A percentile compares a stretch with the other conserved stretches of the same genome.
Evolutionary conservation across 2,329 filamentous ascomycete genomes (phyloP).

Genomic region (Fusarium sp.): DNA sequence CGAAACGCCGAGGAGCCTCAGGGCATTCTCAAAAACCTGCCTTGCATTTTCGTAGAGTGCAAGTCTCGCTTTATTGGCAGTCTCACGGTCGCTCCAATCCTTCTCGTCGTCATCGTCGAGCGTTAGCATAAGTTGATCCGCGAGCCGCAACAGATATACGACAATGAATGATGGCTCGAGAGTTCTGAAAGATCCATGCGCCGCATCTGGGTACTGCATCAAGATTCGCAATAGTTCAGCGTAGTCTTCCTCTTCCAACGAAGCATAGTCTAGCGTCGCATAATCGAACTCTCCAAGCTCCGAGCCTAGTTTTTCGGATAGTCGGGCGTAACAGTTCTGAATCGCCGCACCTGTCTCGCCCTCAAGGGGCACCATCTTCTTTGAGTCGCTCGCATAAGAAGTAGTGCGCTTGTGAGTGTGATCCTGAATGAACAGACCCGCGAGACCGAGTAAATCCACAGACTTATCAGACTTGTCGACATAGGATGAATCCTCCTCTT

Average conservation of each 20-base stretch:
- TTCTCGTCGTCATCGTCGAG: constrained; percentile 68
- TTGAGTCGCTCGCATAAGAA: constrained; percentile 40
- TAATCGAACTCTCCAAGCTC: constrained; percentile 28
- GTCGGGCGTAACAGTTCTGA: constrained; percentile 46
- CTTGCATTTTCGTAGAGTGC: constrained; percentile 67
- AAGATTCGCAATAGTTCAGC: constrained; percentile 66
- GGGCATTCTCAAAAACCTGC: constrained; percentile 49
- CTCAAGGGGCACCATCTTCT: constrained; percentile 53
- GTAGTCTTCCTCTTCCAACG: constrained; percentile 41
- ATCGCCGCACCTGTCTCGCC: constrained; percentile 38
- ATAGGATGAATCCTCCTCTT: constrained; percentile 22
- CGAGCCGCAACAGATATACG: constrained; percentile 64
- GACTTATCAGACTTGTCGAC: constrained; percentile 34
- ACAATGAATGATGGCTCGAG: constrained; percentile 78
- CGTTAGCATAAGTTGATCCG: constrained; percentile 30
- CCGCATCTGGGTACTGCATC: constrained; percentile 75
- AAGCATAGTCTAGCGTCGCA: constrained; percentile 18
- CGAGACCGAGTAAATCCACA: constrained; percentile 27
- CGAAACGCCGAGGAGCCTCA: constrained; percentile 57
- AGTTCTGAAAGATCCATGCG: constrained; percentile 74
- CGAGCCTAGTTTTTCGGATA: constrained; percentile 20
- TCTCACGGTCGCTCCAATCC: constrained; percentile 57
- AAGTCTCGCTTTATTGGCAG: constrained; percentile 69
- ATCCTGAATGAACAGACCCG: constrained; percentile 45
- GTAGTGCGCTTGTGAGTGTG: constrained; percentile 48